phyloP scores from a whole-genome alignment of 2,329 filamentous ascomycete genomes.

The Botrytis squamosa region DNA sequence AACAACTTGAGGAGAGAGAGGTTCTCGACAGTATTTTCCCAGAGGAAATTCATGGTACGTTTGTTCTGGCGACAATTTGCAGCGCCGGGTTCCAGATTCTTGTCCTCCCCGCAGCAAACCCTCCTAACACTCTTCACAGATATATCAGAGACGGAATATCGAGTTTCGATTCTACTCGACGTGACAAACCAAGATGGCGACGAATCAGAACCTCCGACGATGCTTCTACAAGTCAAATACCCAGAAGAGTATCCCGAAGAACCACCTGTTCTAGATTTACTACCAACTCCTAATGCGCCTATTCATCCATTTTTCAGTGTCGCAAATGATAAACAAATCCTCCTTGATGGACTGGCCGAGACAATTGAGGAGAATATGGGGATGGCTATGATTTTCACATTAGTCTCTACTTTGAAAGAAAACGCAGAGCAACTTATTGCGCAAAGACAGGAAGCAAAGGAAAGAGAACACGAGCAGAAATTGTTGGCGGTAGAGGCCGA shows the following conservation, averaged over 20 bases:
- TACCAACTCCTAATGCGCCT: constrained; percentile 66
- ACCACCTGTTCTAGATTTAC: constrained; percentile 78
- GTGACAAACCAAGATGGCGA: constrained; percentile 64
- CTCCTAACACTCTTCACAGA: constrained; percentile 52
- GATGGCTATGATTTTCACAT: constrained; percentile 96
- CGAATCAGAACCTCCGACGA: constrained; percentile 62
- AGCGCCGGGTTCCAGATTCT: background rate
- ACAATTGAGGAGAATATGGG: constrained; percentile 90
- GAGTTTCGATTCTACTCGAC: constrained; percentile 83
- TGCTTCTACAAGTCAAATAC: constrained; percentile 84
- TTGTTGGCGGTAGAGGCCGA: constrained; percentile 69
- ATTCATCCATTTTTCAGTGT: constrained; percentile 75
- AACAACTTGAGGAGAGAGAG: constrained; percentile 93
- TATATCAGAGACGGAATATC: constrained; percentile 85
- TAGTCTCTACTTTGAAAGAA: constrained; percentile 86
- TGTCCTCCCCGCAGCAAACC: background rate
- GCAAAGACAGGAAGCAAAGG: constrained; percentile 66
- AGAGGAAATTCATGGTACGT: constrained; percentile 86
- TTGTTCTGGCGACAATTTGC: constrained; percentile 9
- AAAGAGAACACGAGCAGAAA: constrained; percentile 56
- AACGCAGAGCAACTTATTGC: constrained; percentile 80
- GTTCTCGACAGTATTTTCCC: constrained; percentile 98
- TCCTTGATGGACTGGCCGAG: constrained; percentile 69
- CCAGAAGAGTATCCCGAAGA: constrained; percentile 89
- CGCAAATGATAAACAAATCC: constrained; percentile 70